Percentiles rank a stretch among this genome's conserved stretches.
These are phyloP conservation scores for Lasiosphaeria miniovina DNA, from an alignment of 495 filamentous ascomycete species.

Conservation along the genomic window DNA sequence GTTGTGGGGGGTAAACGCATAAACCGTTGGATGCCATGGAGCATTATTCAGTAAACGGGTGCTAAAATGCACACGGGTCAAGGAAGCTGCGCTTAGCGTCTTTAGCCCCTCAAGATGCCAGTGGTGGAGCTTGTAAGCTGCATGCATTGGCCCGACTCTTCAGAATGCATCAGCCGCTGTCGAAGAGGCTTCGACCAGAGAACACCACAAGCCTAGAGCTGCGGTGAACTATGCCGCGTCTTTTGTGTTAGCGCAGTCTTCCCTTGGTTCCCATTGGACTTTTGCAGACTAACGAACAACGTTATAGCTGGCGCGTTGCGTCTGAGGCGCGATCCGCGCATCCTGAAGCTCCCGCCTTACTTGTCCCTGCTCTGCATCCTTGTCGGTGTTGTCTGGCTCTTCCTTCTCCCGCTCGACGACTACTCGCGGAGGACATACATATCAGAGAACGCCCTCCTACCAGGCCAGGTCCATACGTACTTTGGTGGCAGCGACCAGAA, in stretches of 20 bases:
- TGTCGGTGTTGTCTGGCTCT: conserved; percentile 86
- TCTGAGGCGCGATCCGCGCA: conserved; percentile 62
- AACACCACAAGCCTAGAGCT: conserved; percentile 23
- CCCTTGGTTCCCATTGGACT: not conserved
- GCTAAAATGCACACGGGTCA: not conserved
- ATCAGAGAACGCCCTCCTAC: conserved; percentile 93
- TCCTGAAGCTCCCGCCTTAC: conserved; percentile 74
- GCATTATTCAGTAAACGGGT: conserved; percentile 10
- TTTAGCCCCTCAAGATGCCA: not conserved
- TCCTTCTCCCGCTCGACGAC: conserved; percentile 86
- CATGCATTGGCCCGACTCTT: not conserved
- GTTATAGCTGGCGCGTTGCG: conserved; percentile 44
- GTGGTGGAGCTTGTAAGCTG: not conserved
- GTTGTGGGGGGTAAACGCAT: not conserved
- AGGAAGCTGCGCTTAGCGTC: not conserved
- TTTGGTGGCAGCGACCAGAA: conserved; percentile 95
- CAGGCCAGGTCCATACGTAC: conserved; percentile 96
- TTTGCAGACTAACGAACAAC: conserved; percentile 4
- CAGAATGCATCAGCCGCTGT: not conserved
- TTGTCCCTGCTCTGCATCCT: conserved; percentile 84
- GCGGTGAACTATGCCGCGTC: conserved; percentile 35
- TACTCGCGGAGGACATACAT: conserved; percentile 95
- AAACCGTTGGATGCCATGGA: not conserved
- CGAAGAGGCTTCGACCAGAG: not conserved
- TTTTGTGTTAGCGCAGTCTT: conserved; percentile 23